Evolutionary conservation across 163 green algal species (phyloP), one percentile per base, ranked within the genome.

Genomic region (Trebouxia gelatinosa): DNA sequence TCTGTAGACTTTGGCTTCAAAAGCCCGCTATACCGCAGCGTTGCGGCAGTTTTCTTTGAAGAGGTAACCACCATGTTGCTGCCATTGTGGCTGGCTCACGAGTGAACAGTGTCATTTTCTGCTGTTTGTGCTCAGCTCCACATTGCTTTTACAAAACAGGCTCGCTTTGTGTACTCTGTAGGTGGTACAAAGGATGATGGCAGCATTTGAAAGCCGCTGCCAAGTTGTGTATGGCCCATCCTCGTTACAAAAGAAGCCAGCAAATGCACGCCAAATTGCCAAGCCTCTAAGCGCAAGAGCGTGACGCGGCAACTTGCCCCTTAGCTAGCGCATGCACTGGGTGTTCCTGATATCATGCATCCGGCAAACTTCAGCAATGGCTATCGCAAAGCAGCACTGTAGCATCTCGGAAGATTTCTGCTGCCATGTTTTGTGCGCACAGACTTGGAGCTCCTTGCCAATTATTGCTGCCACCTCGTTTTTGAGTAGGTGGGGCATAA

Each of bases 1-100:
- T 76, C 81, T 37, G 90, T 98, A 1, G 92, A 97, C 79, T 98
- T 98, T 87, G 89, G 87, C 0, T 98, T 98, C 87, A 88, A 90
- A 62, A 95, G 88, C 21, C 84, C 89, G 23, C 80, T 98, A 32
- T 96, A 98, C 81, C 70, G 81, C 39, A 84, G 94, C 51, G 83
- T 97, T 5, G 92, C 91, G 7, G 82, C 86, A 48, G 64, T 96
- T 6, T 97, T 97, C 76, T 95, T 95, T 79, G 84, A 88, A 16
- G 84, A 94, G 81, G 81, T 87, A 61, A 32, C 3, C 31, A 13
- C 9, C 43, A 13, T 23, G 13, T 54, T 9, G 9, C 43, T 54
- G 43, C 13, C 9, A 9, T 13, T 54, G 43, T 13, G 9, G 9
- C 43, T 23, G 43, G 11, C 9, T 54, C 43, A 54, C 13, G 57